phyloP scores from a whole-genome alignment of 371 early-diverging fungal genomes.

The Apophysomyces trapeziformis region DNA sequence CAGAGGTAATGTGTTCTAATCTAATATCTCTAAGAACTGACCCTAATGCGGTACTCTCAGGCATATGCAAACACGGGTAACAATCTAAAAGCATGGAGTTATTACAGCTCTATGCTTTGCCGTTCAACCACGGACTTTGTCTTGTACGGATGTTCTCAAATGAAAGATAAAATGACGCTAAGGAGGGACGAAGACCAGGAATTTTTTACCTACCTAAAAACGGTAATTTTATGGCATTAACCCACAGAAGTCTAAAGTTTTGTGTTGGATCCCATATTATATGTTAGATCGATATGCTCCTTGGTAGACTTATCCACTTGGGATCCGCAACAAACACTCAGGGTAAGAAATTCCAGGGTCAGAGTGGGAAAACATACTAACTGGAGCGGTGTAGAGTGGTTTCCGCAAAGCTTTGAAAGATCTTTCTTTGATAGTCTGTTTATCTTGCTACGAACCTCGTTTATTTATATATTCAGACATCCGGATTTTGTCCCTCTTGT shows the following conservation, averaged over 20 bases:
- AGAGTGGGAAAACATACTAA: background rate
- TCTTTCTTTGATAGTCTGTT: slow-evolving; percentile 13
- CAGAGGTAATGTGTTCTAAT: slow-evolving; percentile 33
- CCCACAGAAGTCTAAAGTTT: too few species aligned
- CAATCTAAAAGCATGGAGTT: slow-evolving; percentile 38
- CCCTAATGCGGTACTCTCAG: background rate
- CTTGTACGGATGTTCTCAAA: slow-evolving; percentile 29
- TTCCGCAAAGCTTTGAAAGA: slow-evolving; percentile 13
- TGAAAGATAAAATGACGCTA: background rate
- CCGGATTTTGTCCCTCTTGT: slow-evolving; percentile 52
- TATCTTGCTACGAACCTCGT: slow-evolving; percentile 30
- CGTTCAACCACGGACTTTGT: slow-evolving; percentile 28
- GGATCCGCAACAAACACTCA: slow-evolving; percentile 10
- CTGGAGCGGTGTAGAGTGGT: slow-evolving; percentile 12
- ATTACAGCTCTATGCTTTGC: slow-evolving; percentile 28
- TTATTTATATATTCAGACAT: slow-evolving; percentile 48
- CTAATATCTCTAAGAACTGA: too few species aligned
- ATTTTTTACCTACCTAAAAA: slow-evolving; percentile 28
- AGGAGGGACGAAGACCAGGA: slow-evolving; percentile 32
- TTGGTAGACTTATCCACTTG: slow-evolving; percentile 19
- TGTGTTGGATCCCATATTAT: too few species aligned
- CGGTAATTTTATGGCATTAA: slow-evolving; percentile 13
- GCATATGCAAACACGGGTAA: slow-evolving; percentile 32
- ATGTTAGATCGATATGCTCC: slow-evolving; percentile 20
- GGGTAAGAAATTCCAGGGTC: slow-evolving; percentile 6